phyloP scores from a whole-genome alignment of 768 basidiomycete genomes.

The Suillus weaverae region DNA sequence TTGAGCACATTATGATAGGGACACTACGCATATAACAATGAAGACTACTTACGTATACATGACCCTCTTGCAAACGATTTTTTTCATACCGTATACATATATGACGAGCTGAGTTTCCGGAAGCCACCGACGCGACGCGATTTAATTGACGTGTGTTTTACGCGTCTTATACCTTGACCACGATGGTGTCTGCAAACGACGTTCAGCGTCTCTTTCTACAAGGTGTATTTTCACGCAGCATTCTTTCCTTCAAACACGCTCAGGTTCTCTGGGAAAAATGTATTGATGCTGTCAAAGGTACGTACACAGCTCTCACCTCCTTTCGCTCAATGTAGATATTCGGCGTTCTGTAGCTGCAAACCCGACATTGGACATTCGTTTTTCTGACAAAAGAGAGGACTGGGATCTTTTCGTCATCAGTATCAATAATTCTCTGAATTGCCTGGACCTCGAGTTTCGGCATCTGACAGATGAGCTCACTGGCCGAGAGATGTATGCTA shows the following conservation, averaged over 20 bases:
- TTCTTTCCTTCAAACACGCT: slow-evolving; percentile 65
- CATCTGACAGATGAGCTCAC: slow-evolving; percentile 60
- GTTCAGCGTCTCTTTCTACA: slow-evolving; percentile 80
- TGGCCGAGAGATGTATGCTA: slow-evolving; percentile 62
- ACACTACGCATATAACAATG: background rate
- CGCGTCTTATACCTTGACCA: slow-evolving; percentile 14
- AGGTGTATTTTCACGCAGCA: slow-evolving; percentile 68
- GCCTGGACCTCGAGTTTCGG: slow-evolving; percentile 73
- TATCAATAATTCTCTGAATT: slow-evolving; percentile 64
- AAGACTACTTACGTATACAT: background rate
- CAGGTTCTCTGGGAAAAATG: slow-evolving; percentile 68
- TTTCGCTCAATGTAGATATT: slow-evolving; percentile 9
- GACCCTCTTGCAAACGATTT: background rate
- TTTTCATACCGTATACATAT: background rate
- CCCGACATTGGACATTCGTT: slow-evolving; percentile 46
- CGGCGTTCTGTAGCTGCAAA: slow-evolving; percentile 47
- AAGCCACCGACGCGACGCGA: slow-evolving; percentile 22
- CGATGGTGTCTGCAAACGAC: slow-evolving; percentile 55
- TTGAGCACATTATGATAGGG: background rate
- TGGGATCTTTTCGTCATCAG: slow-evolving; percentile 62
- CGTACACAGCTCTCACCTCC: slow-evolving; percentile 6
- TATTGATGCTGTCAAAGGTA: slow-evolving; percentile 68
- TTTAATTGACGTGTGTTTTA: slow-evolving; percentile 17
- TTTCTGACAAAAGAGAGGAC: slow-evolving; percentile 41
- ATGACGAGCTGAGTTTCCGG: background rate